phyloP scores from a whole-genome alignment of 139 green algal genomes.

The Chlamydomonas incerta region DNA sequence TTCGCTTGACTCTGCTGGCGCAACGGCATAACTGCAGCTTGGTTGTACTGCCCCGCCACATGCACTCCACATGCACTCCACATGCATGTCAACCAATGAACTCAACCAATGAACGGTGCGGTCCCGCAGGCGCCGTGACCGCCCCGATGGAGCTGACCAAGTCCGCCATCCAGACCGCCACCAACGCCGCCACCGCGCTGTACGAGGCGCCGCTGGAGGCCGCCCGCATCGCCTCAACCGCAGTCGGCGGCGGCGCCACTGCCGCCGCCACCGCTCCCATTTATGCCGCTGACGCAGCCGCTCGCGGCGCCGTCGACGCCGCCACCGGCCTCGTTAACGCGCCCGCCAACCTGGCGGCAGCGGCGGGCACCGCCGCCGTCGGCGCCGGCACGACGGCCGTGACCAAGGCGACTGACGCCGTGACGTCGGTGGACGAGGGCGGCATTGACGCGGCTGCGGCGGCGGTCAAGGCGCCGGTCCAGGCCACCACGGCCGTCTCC shows the following conservation, averaged over 20 bases:
- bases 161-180: constrained; percentile 17
- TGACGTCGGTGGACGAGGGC: not conserved
- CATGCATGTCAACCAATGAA: too few species aligned
- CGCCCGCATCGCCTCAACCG: not conserved
- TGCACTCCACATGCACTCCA: too few species aligned
- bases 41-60: too few species aligned
- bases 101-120: too few species aligned
- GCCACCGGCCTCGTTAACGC: not conserved
- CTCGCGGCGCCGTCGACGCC: not conserved
- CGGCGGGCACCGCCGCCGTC: not conserved
- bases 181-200: constrained; percentile 14
- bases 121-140: not conserved
- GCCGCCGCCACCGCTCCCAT: constrained; percentile 8
- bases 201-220: constrained; percentile 40
- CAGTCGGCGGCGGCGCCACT: not conserved
- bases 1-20: too few species aligned
- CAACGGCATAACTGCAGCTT: too few species aligned
- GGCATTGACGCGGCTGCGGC: not conserved
- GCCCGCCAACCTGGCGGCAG: not conserved
- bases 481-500: not conserved
- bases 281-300: not conserved
- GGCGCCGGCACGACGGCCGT: not conserved
- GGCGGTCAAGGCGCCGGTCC: not conserved
- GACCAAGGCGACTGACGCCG: not conserved
- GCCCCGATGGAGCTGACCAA: not conserved